Evolutionary conservation across 2,329 filamentous ascomycete species (phyloP).

Genomic region (Didymella glomerata): DNA sequence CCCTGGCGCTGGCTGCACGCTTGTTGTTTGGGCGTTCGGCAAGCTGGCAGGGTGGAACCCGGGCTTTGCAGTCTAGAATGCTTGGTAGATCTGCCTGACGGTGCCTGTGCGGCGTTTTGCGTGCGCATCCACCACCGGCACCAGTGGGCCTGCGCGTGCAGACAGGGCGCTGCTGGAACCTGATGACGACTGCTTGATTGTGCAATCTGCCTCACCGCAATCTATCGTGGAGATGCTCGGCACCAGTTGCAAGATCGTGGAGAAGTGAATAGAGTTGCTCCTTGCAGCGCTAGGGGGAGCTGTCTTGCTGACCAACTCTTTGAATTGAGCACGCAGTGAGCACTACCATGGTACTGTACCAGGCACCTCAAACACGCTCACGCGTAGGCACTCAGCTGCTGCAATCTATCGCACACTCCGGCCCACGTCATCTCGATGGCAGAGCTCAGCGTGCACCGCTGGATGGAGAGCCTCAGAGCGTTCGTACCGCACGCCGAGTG

Average conservation of each 20-base stretch:
- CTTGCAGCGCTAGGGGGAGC: conserved; percentile 17
- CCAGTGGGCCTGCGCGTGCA: conserved; percentile 15
- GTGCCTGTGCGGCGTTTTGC: conserved; percentile 15
- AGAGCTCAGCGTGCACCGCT: not conserved
- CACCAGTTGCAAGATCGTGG: conserved; percentile 16
- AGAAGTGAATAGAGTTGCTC: conserved; percentile 15
- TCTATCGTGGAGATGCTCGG: conserved; percentile 22
- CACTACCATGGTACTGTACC: conserved; percentile 15
- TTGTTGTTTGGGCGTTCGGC: conserved; percentile 14
- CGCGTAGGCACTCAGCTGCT: conserved; percentile 6
- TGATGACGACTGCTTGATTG: conserved; percentile 20
- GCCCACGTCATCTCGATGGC: conserved; percentile 6
- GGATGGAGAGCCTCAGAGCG: not conserved
- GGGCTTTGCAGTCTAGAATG: conserved; percentile 24
- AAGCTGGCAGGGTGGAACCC: conserved; percentile 12
- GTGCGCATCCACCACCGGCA: conserved; percentile 7
- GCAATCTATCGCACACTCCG: conserved; percentile 4
- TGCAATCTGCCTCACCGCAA: conserved; percentile 14
- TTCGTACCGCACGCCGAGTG: not conserved
- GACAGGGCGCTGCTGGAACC: conserved; percentile 8
- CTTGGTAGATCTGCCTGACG: conserved; percentile 21
- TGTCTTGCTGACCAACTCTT: conserved; percentile 11
- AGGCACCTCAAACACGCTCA: conserved; percentile 13
- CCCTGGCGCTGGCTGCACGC: conserved; percentile 9
- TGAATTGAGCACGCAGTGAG: conserved; percentile 3